Evolutionary conservation across 345 rosid species (phyloP).

Genomic region (Noccaea caerulescens): DNA sequence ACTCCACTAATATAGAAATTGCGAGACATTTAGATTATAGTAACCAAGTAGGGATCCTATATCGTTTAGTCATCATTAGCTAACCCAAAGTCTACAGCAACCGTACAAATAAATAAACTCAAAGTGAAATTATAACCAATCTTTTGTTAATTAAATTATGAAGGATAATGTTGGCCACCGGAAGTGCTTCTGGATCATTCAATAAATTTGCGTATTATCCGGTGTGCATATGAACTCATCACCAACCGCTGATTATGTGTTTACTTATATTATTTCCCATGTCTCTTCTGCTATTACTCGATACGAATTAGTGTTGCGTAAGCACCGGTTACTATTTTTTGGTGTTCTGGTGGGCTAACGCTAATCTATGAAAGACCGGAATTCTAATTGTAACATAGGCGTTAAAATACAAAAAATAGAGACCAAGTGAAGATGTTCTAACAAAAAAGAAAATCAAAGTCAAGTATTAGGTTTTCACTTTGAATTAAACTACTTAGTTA

Average conservation of each 20-base stretch:
- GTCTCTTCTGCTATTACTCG: background rate
- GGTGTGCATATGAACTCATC: conserved; percentile 35
- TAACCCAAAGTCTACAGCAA: conserved; percentile 38
- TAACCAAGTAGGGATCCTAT: conserved; percentile 42
- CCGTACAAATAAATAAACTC: conserved; percentile 30
- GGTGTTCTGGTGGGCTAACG: too few species aligned
- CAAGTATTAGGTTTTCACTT: conserved; percentile 18
- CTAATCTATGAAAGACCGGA: too few species aligned
- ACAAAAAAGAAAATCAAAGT: background rate
- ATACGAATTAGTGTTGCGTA: background rate
- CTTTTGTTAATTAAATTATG: conserved; percentile 35
- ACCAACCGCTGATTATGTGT: conserved; percentile 38
- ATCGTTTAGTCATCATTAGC: conserved; percentile 45
- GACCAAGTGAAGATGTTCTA: conserved; percentile 6
- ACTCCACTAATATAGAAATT: conserved; percentile 43
- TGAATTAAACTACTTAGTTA: background rate
- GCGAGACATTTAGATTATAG: conserved; percentile 12
- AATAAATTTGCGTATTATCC: conserved; percentile 39
- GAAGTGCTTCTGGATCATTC: conserved; percentile 27
- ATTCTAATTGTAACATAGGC: too few species aligned
- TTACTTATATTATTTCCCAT: conserved; percentile 1
- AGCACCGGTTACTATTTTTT: background rate
- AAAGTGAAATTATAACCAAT: conserved; percentile 31
- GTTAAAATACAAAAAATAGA: too few species aligned
- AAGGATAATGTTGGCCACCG: conserved; percentile 40